Base-by-base conservation (phyloP, 331 rosid species). In the Pyrus hybrid region DNA sequence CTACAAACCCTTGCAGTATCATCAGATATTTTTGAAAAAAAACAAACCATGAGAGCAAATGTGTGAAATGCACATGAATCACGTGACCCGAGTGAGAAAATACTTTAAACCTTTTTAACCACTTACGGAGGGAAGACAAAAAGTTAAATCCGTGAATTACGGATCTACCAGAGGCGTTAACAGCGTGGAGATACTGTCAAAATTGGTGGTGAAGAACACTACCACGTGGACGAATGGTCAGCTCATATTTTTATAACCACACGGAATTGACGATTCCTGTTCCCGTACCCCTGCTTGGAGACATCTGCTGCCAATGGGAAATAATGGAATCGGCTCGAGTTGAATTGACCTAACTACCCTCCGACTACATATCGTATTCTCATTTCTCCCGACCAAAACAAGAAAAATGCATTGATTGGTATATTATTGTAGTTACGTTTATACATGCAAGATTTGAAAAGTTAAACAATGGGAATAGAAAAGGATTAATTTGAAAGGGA, bases 161-260 rank as follows among this genome's bases (percentile, higher is more conserved):
- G 82, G 80, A 76, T 77, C 80, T 67, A 47, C 22, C 41, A 20
- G 63, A 64, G 23, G 74, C 6, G 26, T 17, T 5, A 4, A 18
- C 12, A 63, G 32, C 2, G n/a, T 3, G 58, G 56, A 21, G 69
- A 14, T 6, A 14, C 72, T 37, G 68, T 61, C 22, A 73, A 69
- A 77, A 25, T 63, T 3, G 13, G 66, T 33, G 83, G 80, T 76
- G 41, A 63, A 73, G 78, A 72, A 79, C 67, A 49, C 5, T 26
- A 61, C 85, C 87, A 86, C 84, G 87, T 86, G 86, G 87, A 76
- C 12, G 3, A 8, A 23, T n/a, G 26, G 29, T 2, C 68, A 41
- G 49, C 75, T 77, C 70, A 10, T 58, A 20, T 32, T 49, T 16
- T 60, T 28, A 20, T 71, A 78, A 37, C 63, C 65, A 23, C 79